Evolutionary conservation across 257 asterid species (phyloP).

Genomic region (Solanum virginianum): DNA sequence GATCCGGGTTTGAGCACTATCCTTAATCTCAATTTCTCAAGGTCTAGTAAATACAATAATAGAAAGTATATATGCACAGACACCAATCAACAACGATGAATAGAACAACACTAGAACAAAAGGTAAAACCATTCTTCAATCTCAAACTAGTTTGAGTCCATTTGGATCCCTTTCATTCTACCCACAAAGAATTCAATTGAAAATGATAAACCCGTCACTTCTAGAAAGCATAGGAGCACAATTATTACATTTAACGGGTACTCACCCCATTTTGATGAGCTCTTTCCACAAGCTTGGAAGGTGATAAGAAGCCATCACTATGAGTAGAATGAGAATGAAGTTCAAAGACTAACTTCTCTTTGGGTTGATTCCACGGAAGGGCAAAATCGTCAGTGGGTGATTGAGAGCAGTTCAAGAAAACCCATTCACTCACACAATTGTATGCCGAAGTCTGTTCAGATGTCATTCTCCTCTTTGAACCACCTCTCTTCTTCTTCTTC

Average conservation of each 20-base stretch:
- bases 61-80: neutral
- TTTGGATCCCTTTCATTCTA: neutral
- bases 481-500: conserved; percentile 92
- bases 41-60: neutral
- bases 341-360: conserved; percentile 76
- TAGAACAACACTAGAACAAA: neutral
- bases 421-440: conserved; percentile 81
- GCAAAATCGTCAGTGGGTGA: conserved; percentile 50
- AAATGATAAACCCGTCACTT: neutral
- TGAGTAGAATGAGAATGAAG: conserved; percentile 75
- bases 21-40: neutral
- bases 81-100: neutral
- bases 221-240: neutral
- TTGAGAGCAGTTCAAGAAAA: conserved; percentile 44
- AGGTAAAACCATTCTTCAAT: neutral
- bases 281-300: conserved; percentile 89
- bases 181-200: neutral
- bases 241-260: neutral
- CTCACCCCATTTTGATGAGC: conserved; percentile 90
- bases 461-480: conserved; percentile 76
- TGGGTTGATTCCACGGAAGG: conserved; percentile 54
- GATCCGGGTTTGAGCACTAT: neutral
- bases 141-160: neutral
- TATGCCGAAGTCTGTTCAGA: conserved; percentile 77
- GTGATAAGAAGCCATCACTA: conserved; percentile 92